Evolutionary conservation across 345 rosid species (phyloP).

Genomic region (Ceriops tagal): DNA sequence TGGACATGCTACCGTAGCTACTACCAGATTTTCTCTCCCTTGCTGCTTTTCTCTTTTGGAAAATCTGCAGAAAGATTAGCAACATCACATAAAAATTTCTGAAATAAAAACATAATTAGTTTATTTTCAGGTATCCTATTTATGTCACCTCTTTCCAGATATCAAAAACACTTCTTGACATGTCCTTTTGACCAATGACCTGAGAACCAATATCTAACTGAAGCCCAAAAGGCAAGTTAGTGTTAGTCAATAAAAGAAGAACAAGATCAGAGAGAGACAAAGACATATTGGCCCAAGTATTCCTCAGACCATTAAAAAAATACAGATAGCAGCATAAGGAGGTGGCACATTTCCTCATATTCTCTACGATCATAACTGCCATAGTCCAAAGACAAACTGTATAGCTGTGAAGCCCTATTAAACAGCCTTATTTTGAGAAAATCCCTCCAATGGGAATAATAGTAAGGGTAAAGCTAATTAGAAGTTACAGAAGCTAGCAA

Average conservation of each 20-base stretch:
- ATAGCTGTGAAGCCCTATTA: background rate
- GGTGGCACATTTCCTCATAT: background rate
- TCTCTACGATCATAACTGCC: background rate
- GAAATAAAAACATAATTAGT: constrained; percentile 16
- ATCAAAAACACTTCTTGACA: constrained; percentile 77
- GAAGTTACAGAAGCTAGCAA: background rate
- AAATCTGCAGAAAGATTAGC: constrained; percentile 48
- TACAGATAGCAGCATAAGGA: background rate
- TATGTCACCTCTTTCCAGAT: constrained; percentile 88
- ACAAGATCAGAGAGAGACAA: background rate
- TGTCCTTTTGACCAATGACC: constrained; percentile 87
- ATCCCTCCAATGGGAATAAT: background rate
- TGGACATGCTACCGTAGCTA: constrained; percentile 32
- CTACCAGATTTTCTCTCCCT: constrained; percentile 37
- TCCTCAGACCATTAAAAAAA: background rate
- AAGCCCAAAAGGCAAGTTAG: constrained; percentile 24
- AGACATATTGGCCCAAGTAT: background rate
- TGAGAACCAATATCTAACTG: constrained; percentile 84
- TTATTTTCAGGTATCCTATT: constrained; percentile 7
- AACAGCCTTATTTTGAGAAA: background rate
- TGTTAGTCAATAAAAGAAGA: constrained; percentile 11
- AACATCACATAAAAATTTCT: constrained; percentile 17
- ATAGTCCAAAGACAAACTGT: background rate
- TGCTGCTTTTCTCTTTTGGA: constrained; percentile 70
- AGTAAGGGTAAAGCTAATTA: background rate